Conservation (phyloP, 345 rosid species). For the Camelina neglecta region DNA sequence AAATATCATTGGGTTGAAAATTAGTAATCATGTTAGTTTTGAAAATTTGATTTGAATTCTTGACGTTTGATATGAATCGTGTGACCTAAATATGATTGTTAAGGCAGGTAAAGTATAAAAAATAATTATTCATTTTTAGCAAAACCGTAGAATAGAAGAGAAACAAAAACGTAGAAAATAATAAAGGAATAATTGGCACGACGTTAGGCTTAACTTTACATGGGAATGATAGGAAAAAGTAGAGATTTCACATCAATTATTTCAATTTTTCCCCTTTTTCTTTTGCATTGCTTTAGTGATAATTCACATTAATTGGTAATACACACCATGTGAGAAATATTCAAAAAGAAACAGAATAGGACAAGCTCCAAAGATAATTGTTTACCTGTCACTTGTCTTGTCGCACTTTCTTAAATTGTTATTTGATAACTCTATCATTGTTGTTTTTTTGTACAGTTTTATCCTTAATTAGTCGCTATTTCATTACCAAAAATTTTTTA, state of each 20-base stretch:
- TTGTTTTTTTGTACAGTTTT: background rate
- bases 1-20: background rate
- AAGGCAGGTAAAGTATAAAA: background rate
- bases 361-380: conserved; percentile 56
- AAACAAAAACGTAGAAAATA: conserved; percentile 10
- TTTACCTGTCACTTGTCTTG: conserved; percentile 45
- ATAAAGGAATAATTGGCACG: conserved; percentile 40
- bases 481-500: conserved; percentile 16
- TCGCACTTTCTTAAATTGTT: conserved; percentile 34
- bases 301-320: conserved; percentile 41
- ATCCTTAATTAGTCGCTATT: conserved; percentile 17
- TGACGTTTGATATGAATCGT: conserved; percentile 23
- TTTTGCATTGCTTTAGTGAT: conserved; percentile 38
- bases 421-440: conserved; percentile 28
- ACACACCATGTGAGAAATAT: conserved; percentile 45
- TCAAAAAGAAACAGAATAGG: conserved; percentile 46
- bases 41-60: background rate
- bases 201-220: conserved; percentile 37
- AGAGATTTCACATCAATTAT: conserved; percentile 39
- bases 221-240: conserved; percentile 39
- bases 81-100: conserved; percentile 3
- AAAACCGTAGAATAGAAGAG: conserved; percentile 3
- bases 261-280: background rate
- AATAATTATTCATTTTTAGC: background rate
- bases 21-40: background rate